Conservation (phyloP, 2,329 filamentous ascomycete genomes). For the Fusarium pseudograminearum region DNA sequence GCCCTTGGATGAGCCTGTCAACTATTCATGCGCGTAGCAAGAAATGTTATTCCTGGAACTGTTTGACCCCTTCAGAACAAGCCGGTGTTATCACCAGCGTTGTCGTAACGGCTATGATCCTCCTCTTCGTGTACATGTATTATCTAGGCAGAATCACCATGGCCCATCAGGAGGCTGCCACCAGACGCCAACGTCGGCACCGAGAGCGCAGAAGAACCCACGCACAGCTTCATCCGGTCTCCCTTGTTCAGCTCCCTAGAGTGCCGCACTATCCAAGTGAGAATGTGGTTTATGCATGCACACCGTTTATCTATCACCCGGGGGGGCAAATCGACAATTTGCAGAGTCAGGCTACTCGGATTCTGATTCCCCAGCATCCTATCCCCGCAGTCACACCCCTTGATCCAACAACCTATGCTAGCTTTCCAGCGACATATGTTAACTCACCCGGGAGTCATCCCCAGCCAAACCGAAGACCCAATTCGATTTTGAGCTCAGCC, state of each 20-base stretch:
- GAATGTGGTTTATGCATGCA: slow-evolving; percentile 36
- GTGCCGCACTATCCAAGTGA: slow-evolving; percentile 29
- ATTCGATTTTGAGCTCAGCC: not conserved
- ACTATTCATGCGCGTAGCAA: not conserved
- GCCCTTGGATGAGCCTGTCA: not conserved
- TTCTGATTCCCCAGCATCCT: slow-evolving; percentile 11
- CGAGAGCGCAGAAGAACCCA: not conserved
- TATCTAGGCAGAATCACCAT: slow-evolving; percentile 47
- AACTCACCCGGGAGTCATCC: too few relatives aligned
- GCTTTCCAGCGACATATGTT: not conserved
- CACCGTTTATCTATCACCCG: slow-evolving; percentile 33
- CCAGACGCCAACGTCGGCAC: slow-evolving; percentile 14
- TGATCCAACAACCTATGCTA: not conserved
- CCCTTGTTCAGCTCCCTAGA: slow-evolving; percentile 32
- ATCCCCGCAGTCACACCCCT: slow-evolving; percentile 11
- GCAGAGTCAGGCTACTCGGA: not conserved
- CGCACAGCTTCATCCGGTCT: not conserved
- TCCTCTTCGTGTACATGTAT: slow-evolving; percentile 53
- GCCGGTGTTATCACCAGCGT: slow-evolving; percentile 57
- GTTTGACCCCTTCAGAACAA: slow-evolving; percentile 54
- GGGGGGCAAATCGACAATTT: not conserved
- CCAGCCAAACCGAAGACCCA: not conserved
- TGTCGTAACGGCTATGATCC: slow-evolving; percentile 46
- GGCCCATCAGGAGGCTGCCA: slow-evolving; percentile 27
- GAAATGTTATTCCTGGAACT: slow-evolving; percentile 54